These are phyloP conservation scores for Grosmannia huntii DNA, from an alignment of 2,329 filamentous ascomycete genomes.

Conservation along the genomic window DNA sequence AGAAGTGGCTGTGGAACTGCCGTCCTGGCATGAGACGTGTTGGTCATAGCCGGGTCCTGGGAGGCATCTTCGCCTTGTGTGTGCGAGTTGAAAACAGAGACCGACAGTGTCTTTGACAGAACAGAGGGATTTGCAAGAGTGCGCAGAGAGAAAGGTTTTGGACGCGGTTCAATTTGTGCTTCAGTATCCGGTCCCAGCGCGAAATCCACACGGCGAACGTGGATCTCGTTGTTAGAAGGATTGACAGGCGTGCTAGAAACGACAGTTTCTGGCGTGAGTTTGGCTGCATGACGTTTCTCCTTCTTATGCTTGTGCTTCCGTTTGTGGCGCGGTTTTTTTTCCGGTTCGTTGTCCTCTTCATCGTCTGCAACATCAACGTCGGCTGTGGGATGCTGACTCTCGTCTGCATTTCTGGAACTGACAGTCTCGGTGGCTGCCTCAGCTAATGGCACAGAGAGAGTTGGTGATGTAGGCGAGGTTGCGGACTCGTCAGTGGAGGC, in stretches of 20 bases:
- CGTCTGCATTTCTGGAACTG: neutral
- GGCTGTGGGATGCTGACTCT: neutral
- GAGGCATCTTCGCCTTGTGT: constrained; percentile 6
- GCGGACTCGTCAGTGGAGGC: constrained; percentile 36
- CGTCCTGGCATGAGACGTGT: neutral
- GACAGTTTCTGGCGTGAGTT: neutral
- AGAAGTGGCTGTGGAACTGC: constrained; percentile 7
- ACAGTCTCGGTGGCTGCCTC: neutral
- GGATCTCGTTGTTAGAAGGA: constrained; percentile 1
- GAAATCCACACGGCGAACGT: constrained; percentile 30
- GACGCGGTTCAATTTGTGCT: constrained; percentile 20
- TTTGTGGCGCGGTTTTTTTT: constrained; percentile 10
- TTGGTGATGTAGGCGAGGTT: neutral
- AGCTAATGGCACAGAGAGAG: neutral
- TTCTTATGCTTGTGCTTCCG: constrained; percentile 26
- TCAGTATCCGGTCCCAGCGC: constrained; percentile 21
- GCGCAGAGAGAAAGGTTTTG: constrained; percentile 25
- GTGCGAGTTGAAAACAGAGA: constrained; percentile 38
- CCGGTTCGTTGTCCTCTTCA: constrained; percentile 7
- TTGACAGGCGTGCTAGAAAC: neutral
- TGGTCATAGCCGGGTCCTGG: neutral
- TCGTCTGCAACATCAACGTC: constrained; percentile 11
- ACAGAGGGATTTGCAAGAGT: constrained; percentile 27
- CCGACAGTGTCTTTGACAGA: constrained; percentile 41
- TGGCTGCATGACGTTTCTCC: constrained; percentile 4